Evolutionary conservation across 352 stramenopile genomes (phyloP).

Genomic region (Phytopythium vexans): DNA sequence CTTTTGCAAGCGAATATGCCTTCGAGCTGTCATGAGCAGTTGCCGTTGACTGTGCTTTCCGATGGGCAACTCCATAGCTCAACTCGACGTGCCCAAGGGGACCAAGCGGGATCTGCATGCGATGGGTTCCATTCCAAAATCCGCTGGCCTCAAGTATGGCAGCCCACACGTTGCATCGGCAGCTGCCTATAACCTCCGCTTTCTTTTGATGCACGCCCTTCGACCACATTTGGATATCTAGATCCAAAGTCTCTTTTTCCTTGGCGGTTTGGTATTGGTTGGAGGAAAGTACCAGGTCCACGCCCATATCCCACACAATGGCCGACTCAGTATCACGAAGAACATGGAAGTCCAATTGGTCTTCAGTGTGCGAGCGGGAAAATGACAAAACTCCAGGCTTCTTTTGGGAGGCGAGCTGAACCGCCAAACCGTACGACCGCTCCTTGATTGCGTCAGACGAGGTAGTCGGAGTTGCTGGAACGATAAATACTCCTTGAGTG

Average conservation of each 20-base stretch:
- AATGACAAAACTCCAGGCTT: not conserved
- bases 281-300: constrained; percentile 13
- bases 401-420: too few relatives aligned
- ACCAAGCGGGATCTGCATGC: constrained; percentile 16
- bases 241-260: constrained; percentile 30
- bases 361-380: not conserved
- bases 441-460: too few relatives aligned
- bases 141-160: too few relatives aligned
- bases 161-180: too few relatives aligned
- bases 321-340: constrained; percentile 1
- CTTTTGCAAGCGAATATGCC: not conserved
- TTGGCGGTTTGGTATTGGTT: constrained; percentile 16
- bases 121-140: not conserved
- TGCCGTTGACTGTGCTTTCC: not conserved
- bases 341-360: constrained; percentile 1
- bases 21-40: not conserved
- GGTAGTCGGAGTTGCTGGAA: too few relatives aligned
- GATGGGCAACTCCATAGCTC: constrained; percentile 20
- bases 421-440: too few relatives aligned
- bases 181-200: too few relatives aligned
- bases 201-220: not conserved
- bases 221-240: constrained; percentile 21
- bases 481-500: too few relatives aligned
- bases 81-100: constrained; percentile 19
- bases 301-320: constrained; percentile 20